phyloP scores from a whole-genome alignment of 192 early-diverging fungal species.

The Phycomyces blakesleeanus region DNA sequence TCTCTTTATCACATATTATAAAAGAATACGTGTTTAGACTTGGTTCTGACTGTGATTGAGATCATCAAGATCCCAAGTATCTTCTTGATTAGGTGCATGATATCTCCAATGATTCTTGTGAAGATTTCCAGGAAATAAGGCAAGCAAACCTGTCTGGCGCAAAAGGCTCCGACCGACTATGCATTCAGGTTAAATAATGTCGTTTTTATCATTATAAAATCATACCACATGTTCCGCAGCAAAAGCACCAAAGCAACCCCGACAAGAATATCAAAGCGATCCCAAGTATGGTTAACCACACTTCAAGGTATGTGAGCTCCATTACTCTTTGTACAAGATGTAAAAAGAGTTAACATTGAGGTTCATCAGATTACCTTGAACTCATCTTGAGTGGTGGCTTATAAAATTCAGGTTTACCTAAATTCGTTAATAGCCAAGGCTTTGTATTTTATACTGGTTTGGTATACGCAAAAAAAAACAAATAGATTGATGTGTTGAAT shows the following conservation, averaged over 20 bases:
- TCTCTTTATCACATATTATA: background rate
- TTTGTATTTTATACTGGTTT: no score
- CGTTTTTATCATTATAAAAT: background rate
- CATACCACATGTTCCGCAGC: slow-evolving; percentile 30
- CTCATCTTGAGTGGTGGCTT: background rate
- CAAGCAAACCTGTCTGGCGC: slow-evolving; percentile 5
- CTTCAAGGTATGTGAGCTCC: slow-evolving; percentile 11
- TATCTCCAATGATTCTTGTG: background rate
- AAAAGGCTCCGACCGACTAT: slow-evolving; percentile 18
- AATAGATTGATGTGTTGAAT: no score
- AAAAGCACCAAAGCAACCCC: slow-evolving; percentile 28
- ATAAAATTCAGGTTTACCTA: background rate
- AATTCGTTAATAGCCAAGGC: no score
- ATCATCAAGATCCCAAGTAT: slow-evolving; percentile 4
- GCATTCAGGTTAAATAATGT: background rate
- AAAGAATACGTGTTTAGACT: no score
- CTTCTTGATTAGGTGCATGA: slow-evolving; percentile 13
- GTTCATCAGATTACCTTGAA: background rate
- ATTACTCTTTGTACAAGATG: background rate
- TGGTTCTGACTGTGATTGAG: background rate
- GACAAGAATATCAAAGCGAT: slow-evolving; percentile 11
- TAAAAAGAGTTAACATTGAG: background rate
- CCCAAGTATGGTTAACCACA: slow-evolving; percentile 7
- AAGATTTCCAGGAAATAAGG: background rate
- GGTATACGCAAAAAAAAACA: no score